These are phyloP conservation scores for Bullera alba DNA, from an alignment of 768 basidiomycete genomes.

Conservation along the genomic window DNA sequence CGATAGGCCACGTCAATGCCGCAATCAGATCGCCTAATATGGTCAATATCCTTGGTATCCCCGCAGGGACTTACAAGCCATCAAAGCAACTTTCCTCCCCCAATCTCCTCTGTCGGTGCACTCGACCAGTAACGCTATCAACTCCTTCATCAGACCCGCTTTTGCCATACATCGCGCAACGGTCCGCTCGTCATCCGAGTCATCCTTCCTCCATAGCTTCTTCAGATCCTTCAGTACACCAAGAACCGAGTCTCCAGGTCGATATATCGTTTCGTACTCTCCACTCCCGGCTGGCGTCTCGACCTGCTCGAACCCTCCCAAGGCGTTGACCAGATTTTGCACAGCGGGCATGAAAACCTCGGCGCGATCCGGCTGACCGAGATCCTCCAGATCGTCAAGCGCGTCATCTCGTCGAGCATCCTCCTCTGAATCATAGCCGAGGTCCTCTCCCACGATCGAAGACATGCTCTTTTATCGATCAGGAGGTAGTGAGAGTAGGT, in stretches of 20 bases:
- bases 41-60: background rate
- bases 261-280: constrained; percentile 34
- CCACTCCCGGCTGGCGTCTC: constrained; percentile 14
- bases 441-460: background rate
- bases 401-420: too few species aligned
- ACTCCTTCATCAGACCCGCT: constrained; percentile 75
- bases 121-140: constrained; percentile 66
- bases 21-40: constrained; percentile 69
- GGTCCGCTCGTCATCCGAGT: constrained; percentile 91
- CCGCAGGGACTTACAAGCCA: constrained; percentile 34
- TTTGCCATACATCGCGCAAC: constrained; percentile 89
- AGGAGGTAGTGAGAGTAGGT: too few species aligned
- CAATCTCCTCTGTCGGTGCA: constrained; percentile 44
- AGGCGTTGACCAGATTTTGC: constrained; percentile 40
- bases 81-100: constrained; percentile 44
- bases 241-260: constrained; percentile 45
- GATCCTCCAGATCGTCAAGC: background rate
- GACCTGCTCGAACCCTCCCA: constrained; percentile 46
- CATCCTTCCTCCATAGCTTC: constrained; percentile 91
- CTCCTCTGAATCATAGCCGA: background rate
- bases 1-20: constrained; percentile 98
- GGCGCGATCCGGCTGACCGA: constrained; percentile 17
- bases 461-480: too few species aligned
- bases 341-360: constrained; percentile 44
- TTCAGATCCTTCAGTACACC: constrained; percentile 75